phyloP scores from a whole-genome alignment of 2,329 filamentous ascomycete species.

The Fusarium denticulatum region DNA sequence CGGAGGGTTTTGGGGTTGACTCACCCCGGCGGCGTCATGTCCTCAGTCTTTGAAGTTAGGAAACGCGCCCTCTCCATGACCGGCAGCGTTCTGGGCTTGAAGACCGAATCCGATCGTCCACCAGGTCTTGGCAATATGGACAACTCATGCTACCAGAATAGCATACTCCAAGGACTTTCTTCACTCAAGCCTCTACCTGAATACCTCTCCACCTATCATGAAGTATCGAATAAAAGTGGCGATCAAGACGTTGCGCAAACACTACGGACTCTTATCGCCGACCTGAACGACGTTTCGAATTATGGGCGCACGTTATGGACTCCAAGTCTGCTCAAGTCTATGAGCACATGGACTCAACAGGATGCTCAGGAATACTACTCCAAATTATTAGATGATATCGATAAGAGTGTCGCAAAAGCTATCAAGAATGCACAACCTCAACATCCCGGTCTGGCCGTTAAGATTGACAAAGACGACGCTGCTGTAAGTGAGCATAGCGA shows the following conservation, averaged over 20 bases:
- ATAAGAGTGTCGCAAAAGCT: conserved; percentile 75
- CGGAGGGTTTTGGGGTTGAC: conserved; percentile 70
- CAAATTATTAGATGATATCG: conserved; percentile 85
- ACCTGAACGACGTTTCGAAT: conserved; percentile 74
- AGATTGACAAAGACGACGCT: conserved; percentile 54
- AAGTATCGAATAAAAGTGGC: conserved; percentile 40
- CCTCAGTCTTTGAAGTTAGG: conserved; percentile 66
- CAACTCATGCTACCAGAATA: conserved; percentile 98
- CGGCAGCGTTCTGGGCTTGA: conserved; percentile 53
- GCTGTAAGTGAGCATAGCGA: conserved; percentile 61
- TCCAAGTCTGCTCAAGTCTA: conserved; percentile 81
- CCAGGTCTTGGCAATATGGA: conserved; percentile 88
- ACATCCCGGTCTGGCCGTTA: conserved; percentile 53
- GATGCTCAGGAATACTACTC: conserved; percentile 98
- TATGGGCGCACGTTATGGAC: conserved; percentile 85
- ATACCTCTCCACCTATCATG: conserved; percentile 67
- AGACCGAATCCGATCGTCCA: conserved; percentile 57
- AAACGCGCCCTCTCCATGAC: conserved; percentile 66
- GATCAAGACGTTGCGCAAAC: conserved; percentile 55
- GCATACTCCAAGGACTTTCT: conserved; percentile 85
- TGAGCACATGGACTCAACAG: conserved; percentile 96
- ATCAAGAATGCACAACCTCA: conserved; percentile 43
- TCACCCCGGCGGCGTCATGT: conserved; percentile 62
- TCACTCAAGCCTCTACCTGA: conserved; percentile 75
- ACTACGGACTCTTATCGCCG: conserved; percentile 73